Evolutionary conservation across 164 flowering plant genomes (phyloP), one percentile per base, ranked within the genome.

Genomic region (Vitis labrusca): DNA sequence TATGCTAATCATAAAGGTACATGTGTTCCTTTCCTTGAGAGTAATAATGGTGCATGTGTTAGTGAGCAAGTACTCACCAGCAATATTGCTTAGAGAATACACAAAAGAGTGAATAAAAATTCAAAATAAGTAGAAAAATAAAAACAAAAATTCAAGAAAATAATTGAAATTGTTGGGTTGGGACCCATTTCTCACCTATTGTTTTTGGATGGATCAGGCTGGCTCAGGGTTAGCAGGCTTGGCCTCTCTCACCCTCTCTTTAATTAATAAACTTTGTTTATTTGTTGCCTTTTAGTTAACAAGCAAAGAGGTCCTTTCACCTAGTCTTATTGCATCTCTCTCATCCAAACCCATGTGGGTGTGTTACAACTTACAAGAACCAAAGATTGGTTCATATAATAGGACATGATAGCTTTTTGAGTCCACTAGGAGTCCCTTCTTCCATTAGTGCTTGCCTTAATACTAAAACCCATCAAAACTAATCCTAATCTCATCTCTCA

Each of bases 31-130:
- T 68, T 72, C 59, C 52, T 59, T 67, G 59, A 15, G 54, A 47
- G 79, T 73, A 69, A 76, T 78, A 78, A 84, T 78, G 75, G 71
- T 73, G 84, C 82, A 78, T 78, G 79, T 77, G 83, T 77, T 16
- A 57, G 76, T 76, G 79, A 79, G 74, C 67, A 70, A 74, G 70
- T 59, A 44, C 76, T 74, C 82, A 84, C 77, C 84, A 81, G 78
- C 72, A 73, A 78, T 74, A 2, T 37, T 37, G 79, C 87, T 84
- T 79, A 54, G 73, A 71, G 75, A 71, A 59, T 74, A 82, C 84
- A 78, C 85, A 74, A 78, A 66, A 71, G 73, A 63, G 74, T 65
- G 68, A 50, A 63, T 63, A 51, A 55, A 65, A 19, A 37, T 37
- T 1, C 29, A 62, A 52, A 30, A 53, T 9, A 29, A 50, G 13